Conservation (phyloP, 2,329 filamentous ascomycete species). For the Phialophora tarda region DNA sequence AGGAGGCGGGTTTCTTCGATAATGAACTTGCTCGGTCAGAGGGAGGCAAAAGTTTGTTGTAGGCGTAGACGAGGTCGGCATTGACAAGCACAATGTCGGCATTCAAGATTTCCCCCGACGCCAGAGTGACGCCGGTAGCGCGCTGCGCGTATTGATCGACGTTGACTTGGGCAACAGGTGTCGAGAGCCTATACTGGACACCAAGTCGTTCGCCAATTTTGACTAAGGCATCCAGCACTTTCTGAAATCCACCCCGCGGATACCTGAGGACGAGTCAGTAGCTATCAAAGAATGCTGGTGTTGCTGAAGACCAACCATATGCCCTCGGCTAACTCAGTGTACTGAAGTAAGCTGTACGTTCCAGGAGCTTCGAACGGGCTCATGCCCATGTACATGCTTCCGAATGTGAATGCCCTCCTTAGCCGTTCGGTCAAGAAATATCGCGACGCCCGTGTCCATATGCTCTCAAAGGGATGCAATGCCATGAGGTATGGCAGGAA, state of each 20-base stretch:
- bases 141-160: slow-evolving; percentile 58
- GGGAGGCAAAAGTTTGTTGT: slow-evolving; percentile 70
- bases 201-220: slow-evolving; percentile 66
- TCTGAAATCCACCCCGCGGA: slow-evolving; percentile 69
- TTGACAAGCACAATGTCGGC: slow-evolving; percentile 74
- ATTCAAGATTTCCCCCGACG: slow-evolving; percentile 61
- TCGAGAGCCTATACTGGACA: slow-evolving; percentile 66
- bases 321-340: slow-evolving; percentile 75
- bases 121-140: slow-evolving; percentile 65
- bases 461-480: slow-evolving; percentile 73
- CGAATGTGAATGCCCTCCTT: slow-evolving; percentile 75
- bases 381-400: slow-evolving; percentile 85
- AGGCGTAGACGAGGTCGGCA: slow-evolving; percentile 75
- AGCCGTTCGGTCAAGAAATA: slow-evolving; percentile 75
- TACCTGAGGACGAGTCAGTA: slow-evolving; percentile 33
- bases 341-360: slow-evolving; percentile 75
- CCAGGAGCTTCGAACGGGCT: slow-evolving; percentile 75
- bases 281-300: slow-evolving; percentile 1
- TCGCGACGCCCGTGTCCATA: slow-evolving; percentile 67
- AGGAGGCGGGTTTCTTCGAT: slow-evolving; percentile 53
- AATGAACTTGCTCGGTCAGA: slow-evolving; percentile 52
- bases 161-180: slow-evolving; percentile 62
- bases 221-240: slow-evolving; percentile 67
- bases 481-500: slow-evolving; percentile 65
- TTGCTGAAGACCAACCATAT: slow-evolving; percentile 65